Percentiles rank a stretch among this genome's conserved stretches.
Evolutionary conservation across 78 protist genomes (phyloP).

Genomic region (Dictyostelium citrinum): DNA sequence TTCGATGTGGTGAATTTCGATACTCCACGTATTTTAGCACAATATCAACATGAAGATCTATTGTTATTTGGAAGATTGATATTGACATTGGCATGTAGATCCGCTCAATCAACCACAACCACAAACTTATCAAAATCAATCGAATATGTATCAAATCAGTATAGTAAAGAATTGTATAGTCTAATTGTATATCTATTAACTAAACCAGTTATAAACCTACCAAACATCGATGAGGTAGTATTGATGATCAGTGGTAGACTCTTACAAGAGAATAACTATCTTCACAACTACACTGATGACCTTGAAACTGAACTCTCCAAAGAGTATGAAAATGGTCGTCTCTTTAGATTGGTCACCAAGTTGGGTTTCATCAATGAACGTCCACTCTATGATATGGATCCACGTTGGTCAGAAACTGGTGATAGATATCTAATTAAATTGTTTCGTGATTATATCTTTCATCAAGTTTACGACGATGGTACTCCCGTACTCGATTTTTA

Average conservation of each 20-base stretch:
- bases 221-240: constrained; percentile 47
- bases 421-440: constrained; percentile 85
- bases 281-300: constrained; percentile 71
- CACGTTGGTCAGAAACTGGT: constrained; percentile 90
- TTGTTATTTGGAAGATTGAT: constrained; percentile 66
- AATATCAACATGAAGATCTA: constrained; percentile 75
- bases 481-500: constrained; percentile 81
- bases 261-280: constrained; percentile 29
- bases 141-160: constrained; percentile 16
- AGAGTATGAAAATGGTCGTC: constrained; percentile 89
- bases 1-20: constrained; percentile 80
- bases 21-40: constrained; percentile 38
- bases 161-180: constrained; percentile 39
- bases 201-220: constrained; percentile 35
- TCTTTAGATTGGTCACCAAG: constrained; percentile 83
- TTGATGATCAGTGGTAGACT: constrained; percentile 33
- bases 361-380: constrained; percentile 87
- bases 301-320: constrained; percentile 77
- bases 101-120: constrained; percentile 7
- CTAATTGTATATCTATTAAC: constrained; percentile 35
- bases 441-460: constrained; percentile 91
- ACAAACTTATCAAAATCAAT: constrained; percentile 30
- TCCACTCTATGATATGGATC: constrained; percentile 75
- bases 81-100: constrained; percentile 50
- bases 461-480: constrained; percentile 88